phyloP scores from a whole-genome alignment of 768 basidiomycete species.

The Calocybe indica region DNA sequence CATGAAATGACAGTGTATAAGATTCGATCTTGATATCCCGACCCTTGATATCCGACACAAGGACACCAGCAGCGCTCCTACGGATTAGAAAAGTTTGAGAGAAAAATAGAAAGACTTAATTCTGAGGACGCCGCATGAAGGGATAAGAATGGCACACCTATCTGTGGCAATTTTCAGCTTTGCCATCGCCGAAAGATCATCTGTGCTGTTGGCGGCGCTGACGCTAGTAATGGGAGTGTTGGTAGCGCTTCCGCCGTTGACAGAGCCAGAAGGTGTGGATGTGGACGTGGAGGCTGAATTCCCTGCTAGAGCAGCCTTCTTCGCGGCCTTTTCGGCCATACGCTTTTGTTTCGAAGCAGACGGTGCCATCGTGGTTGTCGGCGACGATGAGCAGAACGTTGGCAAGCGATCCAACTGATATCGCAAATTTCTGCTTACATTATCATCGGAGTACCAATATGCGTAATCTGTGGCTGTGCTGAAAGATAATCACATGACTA shows the following conservation, averaged over 20 bases:
- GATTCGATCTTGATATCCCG: conserved; percentile 97
- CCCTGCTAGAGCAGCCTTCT: conserved; percentile 51
- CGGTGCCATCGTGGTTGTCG: conserved; percentile 49
- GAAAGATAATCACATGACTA: not conserved
- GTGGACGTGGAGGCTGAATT: conserved; percentile 46
- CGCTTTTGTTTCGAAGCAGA: conserved; percentile 90
- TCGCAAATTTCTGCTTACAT: conserved; percentile 30
- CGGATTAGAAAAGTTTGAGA: conserved; percentile 2
- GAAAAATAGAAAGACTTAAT: not conserved
- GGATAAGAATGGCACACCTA: conserved; percentile 43
- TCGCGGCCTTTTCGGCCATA: conserved; percentile 90
- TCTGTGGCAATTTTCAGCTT: conserved; percentile 89
- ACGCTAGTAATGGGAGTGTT: conserved; percentile 81
- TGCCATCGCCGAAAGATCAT: conserved; percentile 81
- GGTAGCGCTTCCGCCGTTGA: conserved; percentile 49
- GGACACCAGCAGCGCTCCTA: conserved; percentile 87
- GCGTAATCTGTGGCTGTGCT: conserved; percentile 2
- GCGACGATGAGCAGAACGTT: conserved; percentile 13
- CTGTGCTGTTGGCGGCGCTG: conserved; percentile 74
- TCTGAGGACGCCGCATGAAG: too few species aligned
- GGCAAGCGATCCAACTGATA: conserved; percentile 7
- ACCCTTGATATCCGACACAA: conserved; percentile 87
- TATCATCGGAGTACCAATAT: conserved; percentile 23
- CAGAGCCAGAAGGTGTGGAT: conserved; percentile 57
- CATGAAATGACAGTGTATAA: conserved; percentile 96